Evolutionary conservation across 306 rosid genomes (phyloP), one percentile per base, ranked within the genome.

Genomic region (Vigna reflexopilosa): DNA sequence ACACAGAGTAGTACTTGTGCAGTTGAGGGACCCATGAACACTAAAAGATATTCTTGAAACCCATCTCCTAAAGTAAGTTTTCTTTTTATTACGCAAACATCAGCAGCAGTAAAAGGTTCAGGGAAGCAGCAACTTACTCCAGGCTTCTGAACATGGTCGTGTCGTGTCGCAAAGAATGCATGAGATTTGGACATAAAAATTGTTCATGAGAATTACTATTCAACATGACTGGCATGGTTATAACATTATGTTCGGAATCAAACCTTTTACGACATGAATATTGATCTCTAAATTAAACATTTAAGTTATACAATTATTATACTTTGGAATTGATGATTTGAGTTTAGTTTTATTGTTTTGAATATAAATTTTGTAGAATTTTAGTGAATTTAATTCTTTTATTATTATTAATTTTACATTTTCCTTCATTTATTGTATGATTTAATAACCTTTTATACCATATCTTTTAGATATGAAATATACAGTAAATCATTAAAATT

Each of bases 41-140:
- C 81, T 63, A 77, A 88, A 77, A 83, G 80, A 81, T 82, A n/a
- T 72, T 83, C 68, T 72, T 56, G 81, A 50, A 78, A 83, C 75
- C 72, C 82, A 59, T 68, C 11, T 57, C 61, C 76, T 62, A 90
- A 88, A 86, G 88, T 82, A 64, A 50, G 40, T 26, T 88, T 87
- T 70, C 87, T 90, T 88, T 85, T 80, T 80, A 42, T 45, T 16
- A 45, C 55, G 72, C 62, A 75, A 68, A 58, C 79, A 77, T 45
- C 76, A 47, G 75, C 68, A 70, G n/a, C 47, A 68, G 77, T 61
- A 67, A 85, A 81, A 59, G 83, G 71, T 61, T 32, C 48, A 57
- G 28, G 28, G 40, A 19, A 84, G 69, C 36, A 8, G 22, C 48
- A 22, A 24, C 38, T 61, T 54, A 20, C 59, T 17, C 44, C 57